phyloP scores from a whole-genome alignment of 129 eudicot species.

The Artemisia tridentata region DNA sequence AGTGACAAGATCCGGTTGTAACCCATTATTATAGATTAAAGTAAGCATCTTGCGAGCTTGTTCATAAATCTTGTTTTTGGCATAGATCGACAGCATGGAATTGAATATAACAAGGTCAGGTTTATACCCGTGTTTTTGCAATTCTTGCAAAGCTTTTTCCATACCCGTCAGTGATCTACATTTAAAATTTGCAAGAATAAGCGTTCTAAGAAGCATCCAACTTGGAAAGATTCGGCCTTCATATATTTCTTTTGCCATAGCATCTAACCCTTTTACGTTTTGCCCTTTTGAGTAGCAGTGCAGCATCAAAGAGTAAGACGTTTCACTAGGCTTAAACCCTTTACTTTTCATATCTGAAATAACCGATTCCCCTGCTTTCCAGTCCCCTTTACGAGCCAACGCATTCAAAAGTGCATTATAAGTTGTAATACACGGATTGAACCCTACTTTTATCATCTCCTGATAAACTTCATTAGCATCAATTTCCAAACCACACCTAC shows the following conservation, averaged over 20 bases:
- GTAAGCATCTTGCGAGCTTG: conserved; percentile 65
- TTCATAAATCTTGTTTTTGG: conserved; percentile 71
- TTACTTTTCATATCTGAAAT: conserved; percentile 70
- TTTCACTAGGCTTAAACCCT: conserved; percentile 86
- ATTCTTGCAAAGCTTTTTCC: conserved; percentile 81
- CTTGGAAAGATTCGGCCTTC: conserved; percentile 76
- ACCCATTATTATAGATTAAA: conserved; percentile 57
- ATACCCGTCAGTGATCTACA: conserved; percentile 66
- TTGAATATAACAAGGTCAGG: conserved; percentile 79
- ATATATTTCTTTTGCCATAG: conserved; percentile 63
- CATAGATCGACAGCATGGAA: conserved; percentile 79
- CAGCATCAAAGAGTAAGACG: conserved; percentile 79
- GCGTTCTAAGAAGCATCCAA: conserved; percentile 88
- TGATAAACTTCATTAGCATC: conserved; percentile 64
- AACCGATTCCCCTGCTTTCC: conserved; percentile 74
- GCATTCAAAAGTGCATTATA: conserved; percentile 90
- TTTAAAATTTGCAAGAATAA: conserved; percentile 75
- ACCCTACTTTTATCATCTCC: conserved; percentile 84
- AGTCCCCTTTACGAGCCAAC: conserved; percentile 82
- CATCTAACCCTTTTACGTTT: conserved; percentile 60
- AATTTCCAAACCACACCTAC: conserved; percentile 72
- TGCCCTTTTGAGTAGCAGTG: conserved; percentile 80
- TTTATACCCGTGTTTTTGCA: conserved; percentile 67
- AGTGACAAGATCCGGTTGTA: conserved; percentile 88
- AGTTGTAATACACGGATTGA: conserved; percentile 73